Conservation (phyloP, 352 stramenopile genomes). For the Phytophthora pinifolia region DNA sequence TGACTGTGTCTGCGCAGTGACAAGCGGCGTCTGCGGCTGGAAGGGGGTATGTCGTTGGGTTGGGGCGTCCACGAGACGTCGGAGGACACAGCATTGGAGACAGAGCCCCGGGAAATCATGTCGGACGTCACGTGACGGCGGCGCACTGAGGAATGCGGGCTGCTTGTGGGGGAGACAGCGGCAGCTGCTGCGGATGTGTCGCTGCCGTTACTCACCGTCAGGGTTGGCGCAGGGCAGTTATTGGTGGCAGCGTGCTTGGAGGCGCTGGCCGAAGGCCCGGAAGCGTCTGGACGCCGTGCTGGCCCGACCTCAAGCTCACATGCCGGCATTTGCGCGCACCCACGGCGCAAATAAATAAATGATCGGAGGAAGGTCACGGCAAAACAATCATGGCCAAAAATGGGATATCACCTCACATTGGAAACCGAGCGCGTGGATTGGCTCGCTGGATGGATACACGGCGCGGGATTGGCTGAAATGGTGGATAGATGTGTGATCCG, state of each 20-base stretch:
- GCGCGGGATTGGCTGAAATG: too few species aligned
- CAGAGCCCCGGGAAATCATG: too few species aligned
- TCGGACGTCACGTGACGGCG: conserved; percentile 38
- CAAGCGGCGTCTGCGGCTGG: conserved; percentile 11
- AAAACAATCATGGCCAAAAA: too few species aligned
- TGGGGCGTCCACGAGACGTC: conserved; percentile 5
- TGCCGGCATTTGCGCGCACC: conserved; percentile 9
- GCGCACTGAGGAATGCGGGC: neutral
- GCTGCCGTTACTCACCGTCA: conserved; percentile 27
- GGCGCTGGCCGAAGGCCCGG: neutral
- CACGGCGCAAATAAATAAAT: conserved; percentile 23
- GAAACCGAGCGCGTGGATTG: too few species aligned
- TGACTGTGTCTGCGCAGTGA: too few species aligned
- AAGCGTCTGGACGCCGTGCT: conserved; percentile 10
- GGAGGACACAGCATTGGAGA: too few species aligned
- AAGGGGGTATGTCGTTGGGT: conserved; percentile 2
- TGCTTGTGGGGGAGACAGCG: too few species aligned
- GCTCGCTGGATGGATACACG: too few species aligned
- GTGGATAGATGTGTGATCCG: too few species aligned
- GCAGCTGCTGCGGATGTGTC: conserved; percentile 21
- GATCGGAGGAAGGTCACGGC: too few species aligned
- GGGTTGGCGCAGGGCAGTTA: too few species aligned
- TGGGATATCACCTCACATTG: too few species aligned
- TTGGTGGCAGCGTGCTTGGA: neutral
- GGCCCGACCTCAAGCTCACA: neutral